Evolutionary conservation across 192 early-diverging fungal genomes (phyloP).

Genomic region (Dispira simplex): DNA sequence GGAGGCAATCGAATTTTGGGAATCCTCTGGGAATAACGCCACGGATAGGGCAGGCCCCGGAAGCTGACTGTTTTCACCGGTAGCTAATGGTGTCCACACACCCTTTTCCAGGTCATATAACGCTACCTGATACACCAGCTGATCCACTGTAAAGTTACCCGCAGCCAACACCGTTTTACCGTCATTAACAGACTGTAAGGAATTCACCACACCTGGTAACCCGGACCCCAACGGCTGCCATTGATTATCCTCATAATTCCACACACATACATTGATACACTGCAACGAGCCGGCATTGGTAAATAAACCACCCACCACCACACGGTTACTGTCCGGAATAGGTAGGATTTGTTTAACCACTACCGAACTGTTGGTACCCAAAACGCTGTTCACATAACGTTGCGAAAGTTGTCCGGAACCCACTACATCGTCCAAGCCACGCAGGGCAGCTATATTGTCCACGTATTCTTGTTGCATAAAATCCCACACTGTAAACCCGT

Average conservation of each 20-base stretch:
- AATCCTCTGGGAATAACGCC: conserved; percentile 18
- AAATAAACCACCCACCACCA: conserved; percentile 31
- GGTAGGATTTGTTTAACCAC: conserved; percentile 25
- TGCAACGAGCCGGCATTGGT: conserved; percentile 19
- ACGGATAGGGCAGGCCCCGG: conserved; percentile 34
- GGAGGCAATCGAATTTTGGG: neutral
- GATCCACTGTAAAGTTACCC: conserved; percentile 16
- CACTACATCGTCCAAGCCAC: conserved; percentile 16
- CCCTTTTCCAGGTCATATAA: conserved; percentile 29
- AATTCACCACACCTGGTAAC: conserved; percentile 16
- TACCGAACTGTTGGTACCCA: conserved; percentile 11
- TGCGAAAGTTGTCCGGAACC: conserved; percentile 14
- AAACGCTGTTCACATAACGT: conserved; percentile 14
- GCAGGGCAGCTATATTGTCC: conserved; percentile 10
- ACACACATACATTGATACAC: conserved; percentile 27
- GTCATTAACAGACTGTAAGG: conserved; percentile 14
- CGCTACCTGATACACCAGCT: conserved; percentile 22
- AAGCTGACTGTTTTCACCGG: conserved; percentile 22
- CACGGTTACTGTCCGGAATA: conserved; percentile 24
- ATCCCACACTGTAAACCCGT: conserved; percentile 26
- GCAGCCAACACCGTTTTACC: neutral
- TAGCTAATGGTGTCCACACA: conserved; percentile 23
- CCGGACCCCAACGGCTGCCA: conserved; percentile 26
- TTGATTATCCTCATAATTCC: conserved; percentile 28
- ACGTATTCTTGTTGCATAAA: conserved; percentile 19